phyloP scores from a whole-genome alignment of 805 yeast genomes.

The Ogataea nitratoaversa region DNA sequence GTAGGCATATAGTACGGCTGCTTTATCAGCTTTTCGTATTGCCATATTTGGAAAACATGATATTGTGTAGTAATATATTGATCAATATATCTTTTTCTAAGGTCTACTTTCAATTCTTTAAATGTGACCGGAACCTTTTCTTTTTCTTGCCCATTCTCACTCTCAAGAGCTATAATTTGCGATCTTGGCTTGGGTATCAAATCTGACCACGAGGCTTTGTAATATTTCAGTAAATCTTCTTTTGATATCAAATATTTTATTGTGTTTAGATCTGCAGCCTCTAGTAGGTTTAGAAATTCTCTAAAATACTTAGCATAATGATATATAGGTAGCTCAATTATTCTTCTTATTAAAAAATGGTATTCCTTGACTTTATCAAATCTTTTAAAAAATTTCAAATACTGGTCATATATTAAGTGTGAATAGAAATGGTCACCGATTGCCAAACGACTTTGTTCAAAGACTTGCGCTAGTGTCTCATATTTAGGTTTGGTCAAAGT shows the following conservation, averaged over 20 bases:
- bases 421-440: conserved; percentile 53
- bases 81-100: conserved; percentile 48
- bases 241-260: conserved; percentile 22
- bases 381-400: conserved; percentile 38
- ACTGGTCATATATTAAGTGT: conserved; percentile 47
- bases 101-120: conserved; percentile 31
- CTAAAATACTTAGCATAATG: conserved; percentile 47
- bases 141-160: conserved; percentile 1
- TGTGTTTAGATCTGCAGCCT: conserved; percentile 27
- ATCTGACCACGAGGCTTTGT: conserved; percentile 21
- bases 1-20: conserved; percentile 36
- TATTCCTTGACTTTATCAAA: conserved; percentile 29
- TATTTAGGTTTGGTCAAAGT: conserved; percentile 29
- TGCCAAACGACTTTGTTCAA: conserved; percentile 42
- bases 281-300: conserved; percentile 33
- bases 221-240: conserved; percentile 18
- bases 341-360: conserved; percentile 40
- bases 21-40: conserved; percentile 42
- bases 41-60: conserved; percentile 44
- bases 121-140: conserved; percentile 3
- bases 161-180: neutral
- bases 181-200: conserved; percentile 9
- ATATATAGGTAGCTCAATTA: conserved; percentile 54
- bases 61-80: conserved; percentile 53
- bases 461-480: conserved; percentile 31